These are phyloP conservation scores for Epicoccum sorghinum DNA, from an alignment of 2,329 filamentous ascomycete genomes.

Conservation along the genomic window DNA sequence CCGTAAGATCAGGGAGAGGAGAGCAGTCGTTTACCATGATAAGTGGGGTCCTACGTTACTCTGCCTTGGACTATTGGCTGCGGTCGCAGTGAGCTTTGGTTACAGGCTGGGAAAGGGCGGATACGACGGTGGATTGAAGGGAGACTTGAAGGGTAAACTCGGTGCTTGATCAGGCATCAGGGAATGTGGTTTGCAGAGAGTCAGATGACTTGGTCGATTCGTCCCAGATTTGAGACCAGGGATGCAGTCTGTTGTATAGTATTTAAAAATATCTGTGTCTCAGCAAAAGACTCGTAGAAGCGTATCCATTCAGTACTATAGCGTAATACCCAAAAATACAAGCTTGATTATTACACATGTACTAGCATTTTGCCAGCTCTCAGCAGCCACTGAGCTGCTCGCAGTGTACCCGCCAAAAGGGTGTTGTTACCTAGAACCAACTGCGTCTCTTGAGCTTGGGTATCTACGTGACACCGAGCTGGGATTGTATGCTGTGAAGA, in stretches of 20 bases:
- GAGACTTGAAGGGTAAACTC: conserved; percentile 20
- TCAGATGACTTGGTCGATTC: background rate
- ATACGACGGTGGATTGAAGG: conserved; percentile 53
- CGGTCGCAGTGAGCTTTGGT: conserved; percentile 79
- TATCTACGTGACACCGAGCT: too few species aligned
- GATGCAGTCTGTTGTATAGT: background rate
- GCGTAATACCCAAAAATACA: conserved; percentile 1
- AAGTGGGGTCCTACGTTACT: conserved; percentile 81
- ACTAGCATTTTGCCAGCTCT: too few species aligned
- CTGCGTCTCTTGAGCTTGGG: too few species aligned
- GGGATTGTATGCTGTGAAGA: too few species aligned
- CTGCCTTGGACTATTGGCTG: conserved; percentile 73
- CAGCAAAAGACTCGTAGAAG: background rate
- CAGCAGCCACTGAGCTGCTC: too few species aligned
- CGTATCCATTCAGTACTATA: background rate
- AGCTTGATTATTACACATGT: background rate
- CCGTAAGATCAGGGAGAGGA: conserved; percentile 78
- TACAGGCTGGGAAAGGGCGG: conserved; percentile 69
- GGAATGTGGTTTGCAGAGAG: background rate
- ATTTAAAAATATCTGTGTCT: background rate
- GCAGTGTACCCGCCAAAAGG: too few species aligned
- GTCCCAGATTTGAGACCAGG: too few species aligned
- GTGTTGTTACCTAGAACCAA: too few species aligned
- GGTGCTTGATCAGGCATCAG: background rate
- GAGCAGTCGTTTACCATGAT: conserved; percentile 91